A percentile compares a stretch with the other conserved stretches of the same genome.
Evolutionary conservation across 176 grass and related monocot species (phyloP).

Genomic region (Carex pumila): DNA sequence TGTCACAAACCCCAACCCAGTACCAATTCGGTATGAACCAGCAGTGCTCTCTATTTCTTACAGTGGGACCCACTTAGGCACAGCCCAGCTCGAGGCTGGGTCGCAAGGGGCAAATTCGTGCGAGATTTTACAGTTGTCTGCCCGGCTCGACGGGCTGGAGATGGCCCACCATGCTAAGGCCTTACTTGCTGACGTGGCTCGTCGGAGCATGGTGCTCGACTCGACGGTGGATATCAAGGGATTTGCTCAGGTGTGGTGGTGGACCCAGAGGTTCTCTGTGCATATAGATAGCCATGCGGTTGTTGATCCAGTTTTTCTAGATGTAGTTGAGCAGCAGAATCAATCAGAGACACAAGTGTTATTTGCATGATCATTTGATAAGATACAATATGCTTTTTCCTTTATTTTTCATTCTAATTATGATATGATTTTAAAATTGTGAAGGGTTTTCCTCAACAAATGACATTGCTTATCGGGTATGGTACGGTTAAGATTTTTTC

Average conservation of each 20-base stretch:
- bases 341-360: conserved; percentile 46
- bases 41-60: conserved; percentile 71
- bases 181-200: conserved; percentile 40
- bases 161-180: conserved; percentile 41
- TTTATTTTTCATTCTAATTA: not conserved
- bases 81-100: conserved; percentile 53
- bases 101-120: conserved; percentile 56
- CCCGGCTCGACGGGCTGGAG: conserved; percentile 51
- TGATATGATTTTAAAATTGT: not conserved
- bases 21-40: conserved; percentile 49
- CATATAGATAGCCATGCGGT: conserved; percentile 59
- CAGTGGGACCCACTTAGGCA: conserved; percentile 55
- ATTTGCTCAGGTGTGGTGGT: conserved; percentile 34
- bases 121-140: conserved; percentile 65
- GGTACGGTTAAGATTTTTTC: no score
- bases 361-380: conserved; percentile 8
- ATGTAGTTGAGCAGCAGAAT: conserved; percentile 59
- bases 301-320: conserved; percentile 72
- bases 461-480: not conserved
- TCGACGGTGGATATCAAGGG: conserved; percentile 54
- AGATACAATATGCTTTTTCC: not conserved
- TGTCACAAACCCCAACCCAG: conserved; percentile 75
- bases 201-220: conserved; percentile 61
- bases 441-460: not conserved
- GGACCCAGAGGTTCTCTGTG: conserved; percentile 56